These are phyloP conservation scores for Diaporthe caulivora DNA, from an alignment of 2,329 filamentous ascomycete species.

Conservation along the genomic window DNA sequence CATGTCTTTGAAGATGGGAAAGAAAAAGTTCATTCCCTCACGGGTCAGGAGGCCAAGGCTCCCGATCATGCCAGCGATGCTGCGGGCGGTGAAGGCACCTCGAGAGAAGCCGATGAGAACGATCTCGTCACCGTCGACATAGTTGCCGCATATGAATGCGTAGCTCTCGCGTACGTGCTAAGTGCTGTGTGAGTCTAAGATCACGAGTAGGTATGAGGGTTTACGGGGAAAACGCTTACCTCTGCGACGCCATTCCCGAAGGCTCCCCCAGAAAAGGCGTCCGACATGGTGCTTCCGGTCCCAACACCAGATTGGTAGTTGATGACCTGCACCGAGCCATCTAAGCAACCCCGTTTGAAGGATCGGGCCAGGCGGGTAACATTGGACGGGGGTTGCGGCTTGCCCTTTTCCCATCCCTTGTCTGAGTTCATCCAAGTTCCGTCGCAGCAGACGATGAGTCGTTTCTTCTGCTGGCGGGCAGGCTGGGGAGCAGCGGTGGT, in stretches of 20 bases:
- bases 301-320: slow-evolving; percentile 73
- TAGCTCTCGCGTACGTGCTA: slow-evolving; percentile 72
- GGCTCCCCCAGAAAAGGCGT: slow-evolving; percentile 65
- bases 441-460: slow-evolving; percentile 65
- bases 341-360: slow-evolving; percentile 63
- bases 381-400: slow-evolving; percentile 67
- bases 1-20: slow-evolving; percentile 69
- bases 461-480: slow-evolving; percentile 51
- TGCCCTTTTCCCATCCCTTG: slow-evolving; percentile 60
- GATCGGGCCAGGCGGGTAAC: slow-evolving; percentile 71
- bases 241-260: slow-evolving; percentile 68
- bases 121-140: slow-evolving; percentile 69
- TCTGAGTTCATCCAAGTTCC: slow-evolving; percentile 68
- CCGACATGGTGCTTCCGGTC: slow-evolving; percentile 62
- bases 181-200: background rate
- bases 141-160: slow-evolving; percentile 72
- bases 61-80: slow-evolving; percentile 65
- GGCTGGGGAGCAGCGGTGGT: background rate
- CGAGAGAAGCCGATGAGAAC: slow-evolving; percentile 69
- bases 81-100: slow-evolving; percentile 70
- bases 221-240: slow-evolving; percentile 47
- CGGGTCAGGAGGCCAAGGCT: slow-evolving; percentile 65
- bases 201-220: background rate
- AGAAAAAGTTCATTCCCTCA: slow-evolving; percentile 66
- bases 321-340: slow-evolving; percentile 69